These are phyloP conservation scores for Saussurea involucrata DNA, from an alignment of 129 eudicot species.

Conservation along the genomic window DNA sequence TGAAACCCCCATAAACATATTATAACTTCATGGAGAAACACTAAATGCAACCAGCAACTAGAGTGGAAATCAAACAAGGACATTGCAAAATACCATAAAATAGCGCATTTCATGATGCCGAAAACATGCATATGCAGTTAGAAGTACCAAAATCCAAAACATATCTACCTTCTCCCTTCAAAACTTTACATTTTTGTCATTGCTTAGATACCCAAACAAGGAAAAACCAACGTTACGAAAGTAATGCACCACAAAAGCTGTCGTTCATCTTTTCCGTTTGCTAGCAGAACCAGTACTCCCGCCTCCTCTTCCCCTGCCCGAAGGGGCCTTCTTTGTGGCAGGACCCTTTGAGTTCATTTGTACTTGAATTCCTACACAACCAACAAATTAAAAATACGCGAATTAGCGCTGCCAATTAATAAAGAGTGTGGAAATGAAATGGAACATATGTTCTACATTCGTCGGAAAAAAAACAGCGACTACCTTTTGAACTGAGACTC, in stretches of 20 bases:
- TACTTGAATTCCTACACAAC: slow-evolving; percentile 65
- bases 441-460: not conserved
- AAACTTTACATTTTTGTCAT: slow-evolving; percentile 27
- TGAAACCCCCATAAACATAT: not conserved
- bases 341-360: slow-evolving; percentile 64
- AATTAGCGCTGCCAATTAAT: not conserved
- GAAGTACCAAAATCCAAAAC: not conserved
- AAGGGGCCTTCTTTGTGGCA: slow-evolving; percentile 56
- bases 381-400: not conserved
- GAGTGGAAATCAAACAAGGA: not conserved
- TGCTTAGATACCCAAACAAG: slow-evolving; percentile 11
- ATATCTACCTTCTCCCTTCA: slow-evolving; percentile 11
- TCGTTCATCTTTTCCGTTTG: slow-evolving; percentile 69
- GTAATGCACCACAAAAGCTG: not conserved
- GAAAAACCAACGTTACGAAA: slow-evolving; percentile 9
- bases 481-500: slow-evolving; percentile 74
- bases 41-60: not conserved
- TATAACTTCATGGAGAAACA: not conserved
- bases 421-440: not conserved
- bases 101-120: not conserved
- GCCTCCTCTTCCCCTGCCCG: slow-evolving; percentile 75
- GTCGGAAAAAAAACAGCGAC: not conserved
- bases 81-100: not conserved
- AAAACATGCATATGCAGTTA: slow-evolving; percentile 6
- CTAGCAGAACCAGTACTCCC: slow-evolving; percentile 52